Evolutionary conservation across 495 filamentous ascomycete species (phyloP), one percentile per base, ranked within the genome.

Genomic region (Bathelium albidoporum): DNA sequence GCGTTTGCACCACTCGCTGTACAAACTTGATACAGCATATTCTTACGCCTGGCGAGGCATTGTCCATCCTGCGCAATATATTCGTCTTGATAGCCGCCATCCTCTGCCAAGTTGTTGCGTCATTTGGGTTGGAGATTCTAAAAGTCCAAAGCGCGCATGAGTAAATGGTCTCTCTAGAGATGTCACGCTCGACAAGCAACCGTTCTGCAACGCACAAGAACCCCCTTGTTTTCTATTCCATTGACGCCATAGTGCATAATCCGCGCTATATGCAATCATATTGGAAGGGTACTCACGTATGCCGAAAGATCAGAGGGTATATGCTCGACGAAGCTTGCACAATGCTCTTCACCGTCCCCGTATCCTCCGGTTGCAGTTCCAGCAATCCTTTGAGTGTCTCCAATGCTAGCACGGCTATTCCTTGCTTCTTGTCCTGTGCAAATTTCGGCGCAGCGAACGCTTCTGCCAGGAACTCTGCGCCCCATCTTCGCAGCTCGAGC

Each of bases 11-110:
- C 39, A 97, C 90, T 29, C 89, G 83, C 77, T 97, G 92, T 18
- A 89, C 86, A 70, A 98, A 97, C 72, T 98, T 98, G 80, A 97
- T 89, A 75, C 94, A 97, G 80, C 90, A 93, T 70, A 97, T 82
- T 71, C 87, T 87, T 52, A 97, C 84, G 0, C 89, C 85, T 10
- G 84, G 79, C 2, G 83, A 78, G 11, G 89, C 90, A 26, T 80
- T 80, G 74, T 97, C 94, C 94, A 92, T 96, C 72, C 91, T 83
- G 58, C 81, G 85, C 64, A 97, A 74, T 62, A 98, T 92, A 59
- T 86, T 89, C 22, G 86, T 84, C 77, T 98, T 98, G 75, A 97
- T 94, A 12, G 85, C 80, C 58, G 83, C 81, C 84, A 97, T 96
- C 49, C 84, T 83, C 66, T 93, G 88, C 94, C 94, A 98, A 59